Evolutionary conservation across 495 filamentous ascomycete genomes (phyloP).

Genomic region (Penicillium psychrofluorescens): DNA sequence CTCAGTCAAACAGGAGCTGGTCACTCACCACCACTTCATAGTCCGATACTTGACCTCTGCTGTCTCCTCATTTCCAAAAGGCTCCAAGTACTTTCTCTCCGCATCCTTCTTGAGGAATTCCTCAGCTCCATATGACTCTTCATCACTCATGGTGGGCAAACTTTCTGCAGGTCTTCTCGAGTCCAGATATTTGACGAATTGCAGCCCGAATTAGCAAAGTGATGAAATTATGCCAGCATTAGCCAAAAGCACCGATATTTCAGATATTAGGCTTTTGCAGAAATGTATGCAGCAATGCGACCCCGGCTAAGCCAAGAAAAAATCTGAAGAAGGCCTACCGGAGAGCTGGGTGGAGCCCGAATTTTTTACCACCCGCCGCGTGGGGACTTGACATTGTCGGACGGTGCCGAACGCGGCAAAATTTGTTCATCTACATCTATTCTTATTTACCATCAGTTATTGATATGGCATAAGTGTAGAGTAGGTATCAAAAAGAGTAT

Average conservation of each 20-base stretch:
- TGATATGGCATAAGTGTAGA: too few species aligned
- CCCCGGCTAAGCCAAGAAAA: slow-evolving; percentile 15
- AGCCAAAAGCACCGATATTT: slow-evolving; percentile 1
- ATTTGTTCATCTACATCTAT: too few species aligned
- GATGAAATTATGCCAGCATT: slow-evolving; percentile 6
- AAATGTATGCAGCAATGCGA: slow-evolving; percentile 4
- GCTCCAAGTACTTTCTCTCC: slow-evolving; percentile 21
- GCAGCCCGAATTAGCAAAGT: slow-evolving; percentile 3
- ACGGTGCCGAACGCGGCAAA: background rate
- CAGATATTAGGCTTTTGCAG: slow-evolving; percentile 1
- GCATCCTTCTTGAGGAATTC: slow-evolving; percentile 7
- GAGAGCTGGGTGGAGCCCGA: slow-evolving; percentile 10
- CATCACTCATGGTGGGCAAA: slow-evolving; percentile 11
- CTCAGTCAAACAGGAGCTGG: background rate
- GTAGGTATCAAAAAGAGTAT: too few species aligned
- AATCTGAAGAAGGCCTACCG: slow-evolving; percentile 5
- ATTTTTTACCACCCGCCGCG: background rate
- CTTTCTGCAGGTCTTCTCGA: background rate
- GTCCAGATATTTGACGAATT: background rate
- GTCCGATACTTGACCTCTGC: slow-evolving; percentile 37
- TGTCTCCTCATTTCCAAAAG: slow-evolving; percentile 36
- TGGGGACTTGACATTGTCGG: slow-evolving; percentile 1
- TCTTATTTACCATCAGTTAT: too few species aligned
- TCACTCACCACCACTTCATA: slow-evolving; percentile 38
- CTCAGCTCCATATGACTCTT: slow-evolving; percentile 11